These are phyloP conservation scores for Cryphonectria radicalis DNA, from an alignment of 2,329 filamentous ascomycete species.

Conservation along the genomic window DNA sequence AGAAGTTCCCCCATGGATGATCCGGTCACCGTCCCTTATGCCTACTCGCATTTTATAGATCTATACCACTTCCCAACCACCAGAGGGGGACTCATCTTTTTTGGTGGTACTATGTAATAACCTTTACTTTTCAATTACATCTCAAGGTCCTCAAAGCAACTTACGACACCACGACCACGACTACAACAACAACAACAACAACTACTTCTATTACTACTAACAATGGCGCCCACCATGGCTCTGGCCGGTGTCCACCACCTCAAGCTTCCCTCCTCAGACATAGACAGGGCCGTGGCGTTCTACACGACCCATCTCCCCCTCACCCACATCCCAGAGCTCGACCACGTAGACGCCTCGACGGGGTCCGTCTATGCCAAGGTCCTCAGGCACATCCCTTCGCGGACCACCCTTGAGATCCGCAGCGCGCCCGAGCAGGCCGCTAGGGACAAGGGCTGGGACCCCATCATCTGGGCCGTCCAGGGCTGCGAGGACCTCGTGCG, in stretches of 20 bases:
- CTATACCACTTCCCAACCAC: background rate
- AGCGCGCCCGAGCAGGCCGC: background rate
- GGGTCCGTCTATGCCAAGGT: conserved; percentile 1
- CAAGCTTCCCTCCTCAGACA: conserved; percentile 7
- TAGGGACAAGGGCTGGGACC: background rate
- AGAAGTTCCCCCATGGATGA: background rate
- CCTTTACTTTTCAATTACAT: background rate
- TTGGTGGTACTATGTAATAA: background rate
- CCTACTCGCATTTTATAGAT: background rate
- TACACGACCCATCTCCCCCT: conserved; percentile 4
- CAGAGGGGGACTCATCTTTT: background rate
- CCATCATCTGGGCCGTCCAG: conserved; percentile 13
- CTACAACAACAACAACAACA: background rate
- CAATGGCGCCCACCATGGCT: background rate
- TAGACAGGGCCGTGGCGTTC: conserved; percentile 2
- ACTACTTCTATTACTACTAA: background rate
- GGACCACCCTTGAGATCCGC: conserved; percentile 7
- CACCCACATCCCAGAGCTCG: background rate
- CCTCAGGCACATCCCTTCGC: background rate
- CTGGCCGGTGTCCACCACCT: conserved; percentile 9
- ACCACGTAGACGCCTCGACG: background rate
- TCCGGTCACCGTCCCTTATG: background rate
- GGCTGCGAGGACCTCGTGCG: background rate
- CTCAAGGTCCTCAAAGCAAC: background rate
- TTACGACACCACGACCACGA: background rate